Conservation (phyloP, 352 stramenopile genomes). For the Phytopythium oedochilum region DNA sequence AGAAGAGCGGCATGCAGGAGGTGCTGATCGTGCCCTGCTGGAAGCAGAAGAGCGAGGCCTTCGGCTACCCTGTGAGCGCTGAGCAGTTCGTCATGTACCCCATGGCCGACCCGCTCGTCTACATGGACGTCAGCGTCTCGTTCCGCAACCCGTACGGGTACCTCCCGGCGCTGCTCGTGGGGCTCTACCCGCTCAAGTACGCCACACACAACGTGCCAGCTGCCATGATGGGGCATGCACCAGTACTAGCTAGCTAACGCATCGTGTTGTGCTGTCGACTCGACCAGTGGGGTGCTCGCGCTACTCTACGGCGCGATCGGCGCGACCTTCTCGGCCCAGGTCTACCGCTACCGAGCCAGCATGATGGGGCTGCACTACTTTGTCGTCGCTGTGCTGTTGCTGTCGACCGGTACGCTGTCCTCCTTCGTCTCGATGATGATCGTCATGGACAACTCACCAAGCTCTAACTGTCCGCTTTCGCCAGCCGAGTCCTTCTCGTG, state of each 20-base stretch:
- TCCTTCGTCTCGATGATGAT: neutral
- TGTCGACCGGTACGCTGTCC: constrained; percentile 50
- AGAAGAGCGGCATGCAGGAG: constrained; percentile 48
- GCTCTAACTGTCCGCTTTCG: neutral
- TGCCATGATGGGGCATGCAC: too few species aligned
- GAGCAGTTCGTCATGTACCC: constrained; percentile 67
- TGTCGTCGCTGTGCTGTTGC: constrained; percentile 67
- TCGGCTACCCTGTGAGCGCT: constrained; percentile 67
- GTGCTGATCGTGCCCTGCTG: constrained; percentile 71
- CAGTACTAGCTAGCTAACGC: neutral
- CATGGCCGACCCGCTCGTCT: constrained; percentile 66
- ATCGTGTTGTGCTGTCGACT: neutral
- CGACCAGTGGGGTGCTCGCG: constrained; percentile 50
- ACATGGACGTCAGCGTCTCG: constrained; percentile 50
- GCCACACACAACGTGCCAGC: too few species aligned
- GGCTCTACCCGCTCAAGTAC: constrained; percentile 84
- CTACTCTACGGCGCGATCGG: constrained; percentile 69
- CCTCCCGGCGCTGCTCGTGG: constrained; percentile 71
- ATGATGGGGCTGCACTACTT: constrained; percentile 83
- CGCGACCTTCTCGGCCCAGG: constrained; percentile 61
- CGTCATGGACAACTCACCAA: neutral
- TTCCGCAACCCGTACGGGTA: constrained; percentile 86
- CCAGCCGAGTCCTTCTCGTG: constrained; percentile 61
- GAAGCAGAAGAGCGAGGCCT: constrained; percentile 79
- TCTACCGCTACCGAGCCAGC: constrained; percentile 64